Base-by-base conservation (phyloP, 2,329 filamentous ascomycete genomes). In the Aspergillus quadricinctus region DNA sequence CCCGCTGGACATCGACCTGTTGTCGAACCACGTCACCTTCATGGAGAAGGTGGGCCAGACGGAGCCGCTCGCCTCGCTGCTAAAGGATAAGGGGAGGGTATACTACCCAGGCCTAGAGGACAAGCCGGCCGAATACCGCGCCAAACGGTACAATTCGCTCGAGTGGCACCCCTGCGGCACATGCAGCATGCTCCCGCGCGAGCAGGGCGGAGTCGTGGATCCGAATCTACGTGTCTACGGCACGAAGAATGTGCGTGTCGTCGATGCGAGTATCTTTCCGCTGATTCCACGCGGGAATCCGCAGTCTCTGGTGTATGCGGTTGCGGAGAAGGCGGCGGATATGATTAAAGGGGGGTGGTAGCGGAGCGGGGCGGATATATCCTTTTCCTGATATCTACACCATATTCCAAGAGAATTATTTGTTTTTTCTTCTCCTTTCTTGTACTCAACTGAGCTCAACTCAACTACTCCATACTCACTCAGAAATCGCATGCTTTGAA, bases 251-350 rank as follows among this genome's bases (percentile, higher is more conserved):
- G 55, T 73, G 45, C 60, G 70, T 17, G 67, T 73, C 8, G 66
- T 70, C 11, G 71, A 73, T 57, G 71, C 70, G 3, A 71, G 69
- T 59, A 57, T 71, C n/a, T 65, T 73, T 19, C 70, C 71, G 3
- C 61, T 73, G 27, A 57, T 73, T 27, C 67, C 69, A 6, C 65
- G 66, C n/a, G 72, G 69, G 14, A 71, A 75, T 64, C 67, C 73
- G 9, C 66, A 70, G 57, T 62, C 66, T n/a, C 67, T 68, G 6
- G 60, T 76, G 19, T 77, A 71, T 64, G 64, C 66, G 9, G 62
- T 70, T 43, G 69, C 66, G 3, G 69, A 71, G 56, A 66, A 66
- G 52, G 66, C 64, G 8, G 64, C 66, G 2, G 69, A 71, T 57
- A 52, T 69, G 8, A 66, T 68, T 51, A 27, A 27, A 27, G 25